A percentile compares a stretch with the other conserved stretches of the same genome.
Conservation (phyloP, 495 filamentous ascomycete species). For the Aspergillus nidulans region DNA sequence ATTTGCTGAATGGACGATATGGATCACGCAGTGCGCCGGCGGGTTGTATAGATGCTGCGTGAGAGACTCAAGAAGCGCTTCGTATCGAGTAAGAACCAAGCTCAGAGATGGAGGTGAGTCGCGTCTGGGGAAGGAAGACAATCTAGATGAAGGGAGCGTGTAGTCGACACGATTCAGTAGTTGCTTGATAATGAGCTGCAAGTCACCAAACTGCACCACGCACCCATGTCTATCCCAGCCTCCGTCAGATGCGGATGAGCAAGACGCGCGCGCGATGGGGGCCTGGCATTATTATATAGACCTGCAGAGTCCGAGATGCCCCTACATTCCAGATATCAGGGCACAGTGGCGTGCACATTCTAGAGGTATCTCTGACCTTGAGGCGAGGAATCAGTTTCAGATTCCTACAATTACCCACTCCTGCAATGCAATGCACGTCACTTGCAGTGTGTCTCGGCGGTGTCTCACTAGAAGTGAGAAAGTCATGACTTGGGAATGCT, state of each 20-base stretch:
- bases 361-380: background rate
- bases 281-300: background rate
- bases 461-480: background rate
- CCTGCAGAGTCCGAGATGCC: background rate
- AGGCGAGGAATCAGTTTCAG: background rate
- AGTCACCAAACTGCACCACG: background rate
- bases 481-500: too few relatives aligned
- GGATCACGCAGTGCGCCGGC: too few relatives aligned
- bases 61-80: too few relatives aligned
- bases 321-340: slow-evolving; percentile 2
- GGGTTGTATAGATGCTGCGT: too few relatives aligned
- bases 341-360: background rate
- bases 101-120: background rate
- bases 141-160: background rate
- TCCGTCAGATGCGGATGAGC: background rate
- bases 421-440: background rate
- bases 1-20: background rate
- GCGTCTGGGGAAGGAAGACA: background rate
- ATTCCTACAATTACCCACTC: slow-evolving; percentile 1
- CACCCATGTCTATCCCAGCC: background rate
- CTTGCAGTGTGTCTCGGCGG: background rate
- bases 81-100: background rate
- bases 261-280: background rate
- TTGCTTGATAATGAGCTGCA: background rate
- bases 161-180: background rate